Percentiles rank a stretch among this genome's conserved stretches.
Conservation (phyloP, 805 yeast genomes). For the Metschnikowia matae region DNA sequence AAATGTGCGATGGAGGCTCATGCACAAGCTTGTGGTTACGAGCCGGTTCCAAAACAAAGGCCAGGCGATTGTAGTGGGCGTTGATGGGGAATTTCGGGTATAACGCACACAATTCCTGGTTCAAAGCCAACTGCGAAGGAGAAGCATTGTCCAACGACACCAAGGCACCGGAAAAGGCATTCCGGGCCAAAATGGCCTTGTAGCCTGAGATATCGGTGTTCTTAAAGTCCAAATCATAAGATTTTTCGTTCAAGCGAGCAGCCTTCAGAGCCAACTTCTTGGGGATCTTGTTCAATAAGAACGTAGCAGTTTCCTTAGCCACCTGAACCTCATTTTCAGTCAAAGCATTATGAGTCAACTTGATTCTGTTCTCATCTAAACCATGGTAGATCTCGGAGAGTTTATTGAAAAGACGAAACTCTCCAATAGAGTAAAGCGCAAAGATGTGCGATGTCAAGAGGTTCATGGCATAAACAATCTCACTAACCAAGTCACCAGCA, state of each 20-base stretch:
- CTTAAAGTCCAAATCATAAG: conserved; percentile 38
- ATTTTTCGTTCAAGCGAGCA: conserved; percentile 36
- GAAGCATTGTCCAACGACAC: conserved; percentile 38
- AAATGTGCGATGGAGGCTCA: conserved; percentile 58
- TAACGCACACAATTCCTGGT: conserved; percentile 67
- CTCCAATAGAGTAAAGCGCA: conserved; percentile 68
- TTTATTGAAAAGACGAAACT: conserved; percentile 57
- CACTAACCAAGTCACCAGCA: conserved; percentile 45
- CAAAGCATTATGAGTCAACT: conserved; percentile 45
- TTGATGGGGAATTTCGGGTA: conserved; percentile 65
- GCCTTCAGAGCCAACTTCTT: conserved; percentile 50
- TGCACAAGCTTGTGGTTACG: conserved; percentile 45
- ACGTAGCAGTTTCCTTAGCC: conserved; percentile 50
- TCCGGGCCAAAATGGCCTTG: conserved; percentile 64
- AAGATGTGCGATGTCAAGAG: conserved; percentile 61
- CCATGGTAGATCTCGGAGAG: conserved; percentile 50
- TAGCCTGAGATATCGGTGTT: conserved; percentile 57
- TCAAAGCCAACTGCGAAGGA: conserved; percentile 59
- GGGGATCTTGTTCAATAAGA: conserved; percentile 53
- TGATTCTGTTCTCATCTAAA: conserved; percentile 56
- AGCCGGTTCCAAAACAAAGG: conserved; percentile 41
- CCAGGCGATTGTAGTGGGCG: conserved; percentile 26
- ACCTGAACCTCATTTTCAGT: conserved; percentile 49
- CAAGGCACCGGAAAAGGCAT: conserved; percentile 54
- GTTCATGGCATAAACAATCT: conserved; percentile 53